Evolutionary conservation across 1,284 basidiomycete genomes (phyloP).

Genomic region (Cryptococcus deneoformans): DNA sequence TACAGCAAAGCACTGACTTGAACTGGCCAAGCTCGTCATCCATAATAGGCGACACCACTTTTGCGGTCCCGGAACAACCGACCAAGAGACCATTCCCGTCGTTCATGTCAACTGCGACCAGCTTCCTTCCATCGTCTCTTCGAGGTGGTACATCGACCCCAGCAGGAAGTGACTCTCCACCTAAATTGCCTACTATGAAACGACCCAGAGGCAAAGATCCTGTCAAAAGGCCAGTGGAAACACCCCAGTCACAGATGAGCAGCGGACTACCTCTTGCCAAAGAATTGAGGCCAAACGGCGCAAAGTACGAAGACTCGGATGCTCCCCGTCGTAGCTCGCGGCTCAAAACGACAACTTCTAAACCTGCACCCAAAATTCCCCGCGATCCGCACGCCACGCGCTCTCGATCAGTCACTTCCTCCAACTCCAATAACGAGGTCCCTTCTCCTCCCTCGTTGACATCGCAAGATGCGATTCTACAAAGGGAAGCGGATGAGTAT

Average conservation of each 20-base stretch:
- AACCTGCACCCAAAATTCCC: slow-evolving; percentile 4
- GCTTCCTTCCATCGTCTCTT: slow-evolving; percentile 18
- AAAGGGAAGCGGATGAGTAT: slow-evolving; percentile 74
- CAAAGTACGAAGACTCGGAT: slow-evolving; percentile 10
- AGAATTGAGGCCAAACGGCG: slow-evolving; percentile 21
- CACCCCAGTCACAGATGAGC: slow-evolving; percentile 13
- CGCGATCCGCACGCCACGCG: slow-evolving; percentile 21
- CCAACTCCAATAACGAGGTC: slow-evolving; percentile 58
- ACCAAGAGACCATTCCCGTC: slow-evolving; percentile 35
- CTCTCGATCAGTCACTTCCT: slow-evolving; percentile 52
- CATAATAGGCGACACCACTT: slow-evolving; percentile 34
- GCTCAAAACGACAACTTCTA: slow-evolving; percentile 26
- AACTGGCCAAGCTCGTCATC: slow-evolving; percentile 30
- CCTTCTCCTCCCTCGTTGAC: slow-evolving; percentile 55
- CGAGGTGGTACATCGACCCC: slow-evolving; percentile 26
- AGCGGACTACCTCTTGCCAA: slow-evolving; percentile 6
- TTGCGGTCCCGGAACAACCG: slow-evolving; percentile 25
- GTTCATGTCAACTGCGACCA: slow-evolving; percentile 25
- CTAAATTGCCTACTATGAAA: slow-evolving; percentile 46
- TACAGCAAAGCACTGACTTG: background rate
- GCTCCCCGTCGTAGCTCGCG: slow-evolving; percentile 37
- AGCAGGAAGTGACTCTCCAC: slow-evolving; percentile 5
- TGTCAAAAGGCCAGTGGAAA: slow-evolving; percentile 21
- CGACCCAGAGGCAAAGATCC: slow-evolving; percentile 33
- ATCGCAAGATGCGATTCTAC: slow-evolving; percentile 47